Conservation (phyloP, 306 rosid species). For the Gastrolobium bilobum region DNA sequence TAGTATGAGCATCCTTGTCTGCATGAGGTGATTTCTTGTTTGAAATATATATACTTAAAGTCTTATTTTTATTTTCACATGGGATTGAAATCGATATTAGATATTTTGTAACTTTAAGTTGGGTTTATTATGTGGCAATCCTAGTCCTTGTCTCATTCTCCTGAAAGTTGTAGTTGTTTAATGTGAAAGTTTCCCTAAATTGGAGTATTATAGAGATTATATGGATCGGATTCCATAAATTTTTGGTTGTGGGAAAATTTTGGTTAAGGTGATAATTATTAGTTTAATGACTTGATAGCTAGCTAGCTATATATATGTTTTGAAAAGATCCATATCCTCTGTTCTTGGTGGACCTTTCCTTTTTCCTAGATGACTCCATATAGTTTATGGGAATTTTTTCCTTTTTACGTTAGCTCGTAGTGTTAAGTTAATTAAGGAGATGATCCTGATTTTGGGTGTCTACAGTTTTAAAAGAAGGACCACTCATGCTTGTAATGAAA, state of each 20-base stretch:
- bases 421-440: constrained; percentile 20
- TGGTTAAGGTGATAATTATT: neutral
- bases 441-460: constrained; percentile 49
- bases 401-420: neutral
- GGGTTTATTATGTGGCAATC: neutral
- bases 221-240: constrained; percentile 32
- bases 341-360: neutral
- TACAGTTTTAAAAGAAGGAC: constrained; percentile 52
- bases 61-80: neutral
- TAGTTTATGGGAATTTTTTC: neutral
- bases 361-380: neutral
- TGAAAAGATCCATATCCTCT: constrained; percentile 9
- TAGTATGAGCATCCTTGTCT: neutral
- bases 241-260: constrained; percentile 31
- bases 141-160: neutral
- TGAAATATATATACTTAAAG: neutral
- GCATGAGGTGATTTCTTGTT: neutral
- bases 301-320: neutral
- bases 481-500: constrained; percentile 41
- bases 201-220: neutral
- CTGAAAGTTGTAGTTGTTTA: constrained; percentile 23
- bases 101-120: constrained; percentile 16
- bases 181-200: constrained; percentile 25
- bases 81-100: neutral
- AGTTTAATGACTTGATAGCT: constrained; percentile 13